phyloP scores from a whole-genome alignment of 495 filamentous ascomycete species.

The Penicillium coprophilum region DNA sequence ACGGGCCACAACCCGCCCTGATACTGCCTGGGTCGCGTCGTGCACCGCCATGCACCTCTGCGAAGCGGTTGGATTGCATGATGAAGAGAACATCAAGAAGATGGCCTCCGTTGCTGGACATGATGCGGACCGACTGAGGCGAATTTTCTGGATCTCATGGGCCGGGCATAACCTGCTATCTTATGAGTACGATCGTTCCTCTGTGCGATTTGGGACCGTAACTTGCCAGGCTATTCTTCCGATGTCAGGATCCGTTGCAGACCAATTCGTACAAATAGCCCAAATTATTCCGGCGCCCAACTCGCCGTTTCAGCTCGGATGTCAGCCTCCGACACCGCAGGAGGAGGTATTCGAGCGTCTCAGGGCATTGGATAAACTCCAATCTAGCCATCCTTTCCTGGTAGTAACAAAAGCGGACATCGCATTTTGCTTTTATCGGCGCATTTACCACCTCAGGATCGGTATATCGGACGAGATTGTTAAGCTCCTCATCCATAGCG shows the following conservation, averaged over 20 bases:
- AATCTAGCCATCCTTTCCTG: constrained; percentile 30
- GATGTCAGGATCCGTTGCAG: constrained; percentile 24
- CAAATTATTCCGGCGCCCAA: constrained; percentile 35
- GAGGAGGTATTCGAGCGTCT: constrained; percentile 30
- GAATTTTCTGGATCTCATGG: constrained; percentile 38
- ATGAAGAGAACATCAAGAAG: constrained; percentile 32
- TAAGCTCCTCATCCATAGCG: constrained; percentile 26
- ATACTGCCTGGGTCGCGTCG: constrained; percentile 38
- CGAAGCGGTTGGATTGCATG: constrained; percentile 30
- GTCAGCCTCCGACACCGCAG: constrained; percentile 14
- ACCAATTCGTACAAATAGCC: constrained; percentile 31
- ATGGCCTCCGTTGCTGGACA: constrained; percentile 29
- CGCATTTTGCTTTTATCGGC: constrained; percentile 37
- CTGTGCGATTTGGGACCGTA: constrained; percentile 27
- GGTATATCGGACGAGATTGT: constrained; percentile 25
- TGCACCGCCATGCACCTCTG: constrained; percentile 37
- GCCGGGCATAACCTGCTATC: constrained; percentile 35
- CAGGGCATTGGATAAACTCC: constrained; percentile 15
- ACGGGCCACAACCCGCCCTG: constrained; percentile 35
- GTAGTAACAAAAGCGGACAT: constrained; percentile 34
- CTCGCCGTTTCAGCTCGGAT: constrained; percentile 27
- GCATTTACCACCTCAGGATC: constrained; percentile 31
- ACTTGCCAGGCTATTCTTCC: constrained; percentile 27
- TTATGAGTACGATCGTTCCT: constrained; percentile 33
- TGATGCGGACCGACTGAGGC: constrained; percentile 31